phyloP scores from a whole-genome alignment of 1,284 basidiomycete genomes.

The Naganishia cerealis region DNA sequence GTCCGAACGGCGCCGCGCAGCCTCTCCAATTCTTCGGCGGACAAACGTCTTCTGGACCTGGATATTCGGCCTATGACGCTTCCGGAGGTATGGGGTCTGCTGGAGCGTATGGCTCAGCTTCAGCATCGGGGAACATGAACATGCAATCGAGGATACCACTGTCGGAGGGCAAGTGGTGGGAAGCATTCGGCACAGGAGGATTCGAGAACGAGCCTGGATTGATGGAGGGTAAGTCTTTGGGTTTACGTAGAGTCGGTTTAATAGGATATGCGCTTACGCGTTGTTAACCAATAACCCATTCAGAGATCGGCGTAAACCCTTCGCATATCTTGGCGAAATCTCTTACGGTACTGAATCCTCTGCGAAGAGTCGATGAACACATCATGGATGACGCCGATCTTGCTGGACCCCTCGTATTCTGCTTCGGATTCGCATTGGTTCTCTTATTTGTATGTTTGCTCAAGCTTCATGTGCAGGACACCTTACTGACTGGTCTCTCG shows the following conservation, averaged over 20 bases:
- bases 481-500: neutral
- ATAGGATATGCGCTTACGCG: neutral
- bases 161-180: constrained; percentile 77
- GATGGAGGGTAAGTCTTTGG: constrained; percentile 70
- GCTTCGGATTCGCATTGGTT: constrained; percentile 85
- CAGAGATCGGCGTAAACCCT: constrained; percentile 97
- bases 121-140: constrained; percentile 41
- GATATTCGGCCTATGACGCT: constrained; percentile 22
- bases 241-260: neutral
- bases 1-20: constrained; percentile 8
- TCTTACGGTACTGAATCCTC: constrained; percentile 89
- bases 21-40: constrained; percentile 33
- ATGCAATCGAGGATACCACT: constrained; percentile 60
- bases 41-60: constrained; percentile 24
- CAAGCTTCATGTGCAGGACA: constrained; percentile 1
- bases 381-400: constrained; percentile 99
- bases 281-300: neutral
- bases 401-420: constrained; percentile 92
- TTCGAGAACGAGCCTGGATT: constrained; percentile 90
- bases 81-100: constrained; percentile 34
- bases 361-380: constrained; percentile 79
- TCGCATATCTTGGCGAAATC: constrained; percentile 92
- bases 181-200: constrained; percentile 91
- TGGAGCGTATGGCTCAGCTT: constrained; percentile 12
- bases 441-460: constrained; percentile 75